Base-by-base conservation (phyloP, 345 rosid genomes). In the Pseudoturritis turrita region DNA sequence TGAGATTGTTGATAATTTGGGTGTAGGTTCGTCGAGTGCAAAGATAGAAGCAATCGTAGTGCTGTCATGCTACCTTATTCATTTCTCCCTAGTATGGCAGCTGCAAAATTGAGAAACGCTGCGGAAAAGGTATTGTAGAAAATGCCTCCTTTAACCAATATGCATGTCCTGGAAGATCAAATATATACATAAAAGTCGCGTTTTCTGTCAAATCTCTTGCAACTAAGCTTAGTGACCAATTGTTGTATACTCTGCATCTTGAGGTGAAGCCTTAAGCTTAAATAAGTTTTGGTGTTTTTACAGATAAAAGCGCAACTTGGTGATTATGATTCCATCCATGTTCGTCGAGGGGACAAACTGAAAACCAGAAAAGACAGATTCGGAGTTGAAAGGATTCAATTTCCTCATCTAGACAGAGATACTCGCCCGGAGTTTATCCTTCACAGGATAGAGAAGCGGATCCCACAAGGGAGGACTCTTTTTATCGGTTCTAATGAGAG, bases 21-120 rank as follows among this genome's bases (percentile, higher is more conserved):
- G 50, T 79, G 53, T 83, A 95, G 99, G 99, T 95, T 95, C 74
- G 84, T 90, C 80, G 99, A 95, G 78, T 95, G 98, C 91, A 95
- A 88, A 80, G 94, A 87, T 73, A 89, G 98, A 80, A 79, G 81
- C 75, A 90, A 95, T 70, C 89, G 73, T 43, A 95, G 87, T 53
- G 83, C 94, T 64, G 75, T 88, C 45, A 51, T 79, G 83, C 77
- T 90, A 71, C 84, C 99, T 55, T 89, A 89, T 78, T 83, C 91
- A n/a, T 96, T 92, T 81, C 98, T 92, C 67, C 97, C 99, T 63
- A 83, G 85, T 41, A 79, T 85, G 96, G 98, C 96, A 44, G 83
- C 92, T 63, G 77, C 66, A 49, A 83, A 81, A 43, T 76, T 89
- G 79, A 83, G 96, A 80, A 73, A 78, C 57, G 91, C 86, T 0